A percentile compares a stretch with the other conserved stretches of the same genome.
Evolutionary conservation across 73 alveolate species (phyloP).

Genomic region (Urostyla sp.): DNA sequence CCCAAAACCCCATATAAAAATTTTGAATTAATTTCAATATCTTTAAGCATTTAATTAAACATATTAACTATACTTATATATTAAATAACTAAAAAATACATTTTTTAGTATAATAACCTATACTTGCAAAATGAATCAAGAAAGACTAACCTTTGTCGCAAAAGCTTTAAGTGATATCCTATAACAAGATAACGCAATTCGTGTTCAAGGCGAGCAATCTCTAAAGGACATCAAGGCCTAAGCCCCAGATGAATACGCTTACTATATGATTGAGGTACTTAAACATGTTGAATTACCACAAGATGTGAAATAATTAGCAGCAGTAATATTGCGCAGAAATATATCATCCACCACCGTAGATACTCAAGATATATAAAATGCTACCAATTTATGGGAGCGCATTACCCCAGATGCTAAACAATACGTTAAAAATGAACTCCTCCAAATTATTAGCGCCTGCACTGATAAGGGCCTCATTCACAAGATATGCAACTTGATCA

Average conservation of each 20-base stretch:
- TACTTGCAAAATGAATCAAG: constrained; percentile 65
- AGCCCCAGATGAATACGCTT: constrained; percentile 75
- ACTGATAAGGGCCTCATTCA: constrained; percentile 62
- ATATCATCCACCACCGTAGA: constrained; percentile 56
- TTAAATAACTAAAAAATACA: neutral
- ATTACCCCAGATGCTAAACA: constrained; percentile 66
- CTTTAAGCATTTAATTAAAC: no score
- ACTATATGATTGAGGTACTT: constrained; percentile 60
- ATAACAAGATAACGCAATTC: constrained; percentile 67
- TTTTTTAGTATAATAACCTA: neutral
- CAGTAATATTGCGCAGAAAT: constrained; percentile 76
- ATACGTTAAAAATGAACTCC: constrained; percentile 54
- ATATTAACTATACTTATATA: no score
- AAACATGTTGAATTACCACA: constrained; percentile 30
- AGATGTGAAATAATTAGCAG: constrained; percentile 68
- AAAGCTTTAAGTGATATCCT: constrained; percentile 63
- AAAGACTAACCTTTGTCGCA: constrained; percentile 61
- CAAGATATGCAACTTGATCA: constrained; percentile 76
- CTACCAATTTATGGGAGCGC: constrained; percentile 72
- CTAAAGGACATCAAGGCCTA: constrained; percentile 61
- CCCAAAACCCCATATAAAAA: no score
- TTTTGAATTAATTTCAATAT: no score
- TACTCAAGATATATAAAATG: constrained; percentile 53
- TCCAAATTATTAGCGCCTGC: constrained; percentile 60
- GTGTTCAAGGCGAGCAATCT: constrained; percentile 75